Base-by-base conservation (phyloP, 257 asterid genomes). In the Knoxia roxburghii region DNA sequence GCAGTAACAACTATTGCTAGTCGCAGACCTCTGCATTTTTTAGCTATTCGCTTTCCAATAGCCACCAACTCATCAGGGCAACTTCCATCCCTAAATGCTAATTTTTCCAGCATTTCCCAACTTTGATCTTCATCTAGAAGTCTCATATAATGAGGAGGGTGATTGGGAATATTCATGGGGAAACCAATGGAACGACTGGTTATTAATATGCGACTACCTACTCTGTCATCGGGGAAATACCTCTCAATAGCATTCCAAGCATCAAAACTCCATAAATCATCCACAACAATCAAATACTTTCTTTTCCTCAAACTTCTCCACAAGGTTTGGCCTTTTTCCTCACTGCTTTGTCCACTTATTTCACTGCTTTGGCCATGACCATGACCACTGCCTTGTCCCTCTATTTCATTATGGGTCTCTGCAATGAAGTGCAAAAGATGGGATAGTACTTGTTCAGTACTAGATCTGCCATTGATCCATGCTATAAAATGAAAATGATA, bases 21-120 rank as follows among this genome's bases (percentile, higher is more conserved):
- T 5, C 63, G 75, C 14, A 70, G 52, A 21, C 74, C 74, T 21
- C 37, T 18, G 9, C 68, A 70, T 21, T 35, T 48, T 61, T 8
- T 24, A 21, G 60, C 67, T 56, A 69, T 69, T 23, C 18, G 18
- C 24, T 58, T 15, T 2, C 73, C 73, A n/a, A 9, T 0, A 48
- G 7, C 37, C 54, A 14, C 29, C 51, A 70, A 51, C 14, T 70
- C 68, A 2, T 0, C 3, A 23, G 62, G 68, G 68, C 62, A 61
- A 14, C 12, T 23, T 21, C 50, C 21, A 17, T 50, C 5, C 21
- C 60, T 37, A 70, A 49, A 60, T 1, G 61, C 68, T 61, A 30
- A 20, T 1, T 37, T 21, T 61, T 61, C 30, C 59, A 60, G 4
- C 68, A 70, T 7, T 17, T 70, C 32, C 68, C 68, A 70, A 48